Evolutionary conservation across 805 yeast genomes (phyloP).

Genomic region (Ogataea polymorpha): DNA sequence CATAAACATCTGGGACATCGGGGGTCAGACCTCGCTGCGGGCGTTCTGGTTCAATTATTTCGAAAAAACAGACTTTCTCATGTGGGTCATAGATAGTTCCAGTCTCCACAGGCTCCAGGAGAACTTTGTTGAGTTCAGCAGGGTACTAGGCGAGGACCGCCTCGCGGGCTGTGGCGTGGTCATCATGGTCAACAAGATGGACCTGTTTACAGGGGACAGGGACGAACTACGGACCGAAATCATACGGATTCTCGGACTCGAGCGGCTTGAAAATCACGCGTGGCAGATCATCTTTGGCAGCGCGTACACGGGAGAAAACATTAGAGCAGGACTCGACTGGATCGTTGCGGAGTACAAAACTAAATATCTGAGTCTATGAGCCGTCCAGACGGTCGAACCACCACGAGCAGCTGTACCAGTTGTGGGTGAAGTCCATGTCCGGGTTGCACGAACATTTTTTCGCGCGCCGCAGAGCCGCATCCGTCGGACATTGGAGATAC

Average conservation of each 20-base stretch:
- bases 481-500: constrained; percentile 74
- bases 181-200: constrained; percentile 73
- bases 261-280: constrained; percentile 36
- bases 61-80: constrained; percentile 70
- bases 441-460: constrained; percentile 73
- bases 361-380: constrained; percentile 27
- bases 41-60: constrained; percentile 94
- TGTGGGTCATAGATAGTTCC: constrained; percentile 83
- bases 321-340: constrained; percentile 42
- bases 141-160: constrained; percentile 62
- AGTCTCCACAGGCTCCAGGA: constrained; percentile 61
- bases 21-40: constrained; percentile 81
- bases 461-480: constrained; percentile 46
- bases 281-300: constrained; percentile 44
- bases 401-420: constrained; percentile 36
- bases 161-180: constrained; percentile 68
- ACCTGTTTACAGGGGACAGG: constrained; percentile 39
- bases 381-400: constrained; percentile 18
- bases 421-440: constrained; percentile 65
- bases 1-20: constrained; percentile 75
- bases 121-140: constrained; percentile 60
- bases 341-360: constrained; percentile 38
- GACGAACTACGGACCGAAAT: constrained; percentile 18
- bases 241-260: constrained; percentile 29
- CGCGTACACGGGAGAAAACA: constrained; percentile 44